Evolutionary conservation across 1,284 basidiomycete species (phyloP), one percentile per base, ranked within the genome.

Genomic region (Fomitopsis schrenkii): DNA sequence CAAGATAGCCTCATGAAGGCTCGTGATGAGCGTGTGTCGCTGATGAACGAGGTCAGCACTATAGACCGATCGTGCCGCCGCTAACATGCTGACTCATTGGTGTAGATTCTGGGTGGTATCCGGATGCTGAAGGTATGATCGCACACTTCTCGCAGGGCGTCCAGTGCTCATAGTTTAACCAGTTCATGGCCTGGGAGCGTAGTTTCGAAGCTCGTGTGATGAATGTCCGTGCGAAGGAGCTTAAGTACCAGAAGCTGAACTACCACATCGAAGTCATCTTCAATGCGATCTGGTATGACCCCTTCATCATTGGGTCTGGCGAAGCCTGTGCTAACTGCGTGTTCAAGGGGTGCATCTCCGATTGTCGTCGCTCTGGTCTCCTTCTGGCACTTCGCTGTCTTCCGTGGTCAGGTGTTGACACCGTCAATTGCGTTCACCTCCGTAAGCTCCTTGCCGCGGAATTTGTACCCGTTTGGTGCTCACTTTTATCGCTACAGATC

Each of bases 121-220:
- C 83, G 94, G n/a, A 96, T 97, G 93, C 84, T 97, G 68, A 97
- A 97, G 80, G 86, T 87, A 59, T 45, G 62, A 33, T 55, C 15
- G 8, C n/a, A 10, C 12, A 19, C 1, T 45, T 2, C 6, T 56
- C 8, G 14, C 19, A 17, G 19, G 10, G 17, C 0, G 26, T 33
- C 9, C 19, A n/a, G n/a, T 26, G 38, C 3, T 1, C 7, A 58
- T 15, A 50, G 28, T 33, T 5, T 55, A 44, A 26, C 56, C 35
- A 91, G 86, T 95, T 95, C 74, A 95, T 96, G 93, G 93, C 93
- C 10, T 96, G 94, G 94, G 95, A 97, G 75, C 85, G 92, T 22
- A 92, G 87, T 68, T 97, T 97, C 69, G 94, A 97, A 75, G 79
- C 81, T 36, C 82, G 84, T 8, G 87, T 97, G 8, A 74, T 91